Evolutionary conservation across 257 asterid species (phyloP).

Genomic region (Coffea canephora): DNA sequence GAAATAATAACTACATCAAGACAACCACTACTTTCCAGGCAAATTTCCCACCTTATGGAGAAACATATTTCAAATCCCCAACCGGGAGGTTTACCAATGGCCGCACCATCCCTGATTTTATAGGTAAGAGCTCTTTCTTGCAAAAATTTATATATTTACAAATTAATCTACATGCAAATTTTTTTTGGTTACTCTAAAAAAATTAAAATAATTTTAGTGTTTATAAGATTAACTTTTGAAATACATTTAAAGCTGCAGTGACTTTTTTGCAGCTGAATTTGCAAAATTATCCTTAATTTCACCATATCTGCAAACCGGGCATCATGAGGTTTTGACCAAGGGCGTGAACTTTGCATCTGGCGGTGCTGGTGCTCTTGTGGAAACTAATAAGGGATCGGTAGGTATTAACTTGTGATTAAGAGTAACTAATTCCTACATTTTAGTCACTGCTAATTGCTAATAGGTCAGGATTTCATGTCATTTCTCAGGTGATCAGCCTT

Average conservation of each 20-base stretch:
- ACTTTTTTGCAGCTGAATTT: slow-evolving; percentile 43
- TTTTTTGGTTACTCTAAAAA: no score
- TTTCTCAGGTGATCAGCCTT: slow-evolving; percentile 21
- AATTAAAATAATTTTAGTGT: no score
- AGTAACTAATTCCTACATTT: background rate
- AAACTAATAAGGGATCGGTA: slow-evolving; percentile 50
- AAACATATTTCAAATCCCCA: slow-evolving; percentile 44
- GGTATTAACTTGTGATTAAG: background rate
- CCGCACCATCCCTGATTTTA: slow-evolving; percentile 57
- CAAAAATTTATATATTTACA: no score
- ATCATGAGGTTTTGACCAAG: slow-evolving; percentile 20
- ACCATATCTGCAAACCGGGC: slow-evolving; percentile 37
- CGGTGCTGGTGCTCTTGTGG: slow-evolving; percentile 58
- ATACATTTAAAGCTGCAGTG: background rate
- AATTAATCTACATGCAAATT: no score
- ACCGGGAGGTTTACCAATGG: slow-evolving; percentile 77
- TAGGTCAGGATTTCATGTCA: background rate
- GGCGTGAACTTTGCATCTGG: slow-evolving; percentile 70
- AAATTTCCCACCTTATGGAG: slow-evolving; percentile 61
- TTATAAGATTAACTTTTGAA: no score
- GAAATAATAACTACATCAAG: slow-evolving; percentile 70
- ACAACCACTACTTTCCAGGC: slow-evolving; percentile 57
- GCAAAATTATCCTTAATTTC: slow-evolving; percentile 46
- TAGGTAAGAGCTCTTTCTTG: slow-evolving; percentile 28
- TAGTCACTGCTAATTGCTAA: background rate